Evolutionary conservation across 208 protist genomes (phyloP).

Genomic region (Endotrypanum monterogeii): DNA sequence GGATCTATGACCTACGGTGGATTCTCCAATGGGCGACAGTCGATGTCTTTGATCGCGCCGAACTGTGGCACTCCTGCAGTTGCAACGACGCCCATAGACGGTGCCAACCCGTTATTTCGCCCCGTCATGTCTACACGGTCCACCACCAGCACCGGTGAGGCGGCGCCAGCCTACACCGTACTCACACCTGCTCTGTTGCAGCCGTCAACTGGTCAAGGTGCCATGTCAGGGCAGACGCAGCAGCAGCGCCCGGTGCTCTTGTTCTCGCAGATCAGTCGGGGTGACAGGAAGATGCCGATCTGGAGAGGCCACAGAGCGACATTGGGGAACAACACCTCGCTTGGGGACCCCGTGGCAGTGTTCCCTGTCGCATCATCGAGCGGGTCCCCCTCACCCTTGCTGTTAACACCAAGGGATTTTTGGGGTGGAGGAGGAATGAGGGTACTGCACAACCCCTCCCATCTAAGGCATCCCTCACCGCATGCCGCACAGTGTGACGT

Average conservation of each 20-base stretch:
- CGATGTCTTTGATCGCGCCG: not conserved
- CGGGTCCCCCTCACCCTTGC: not conserved
- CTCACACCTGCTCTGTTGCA: not conserved
- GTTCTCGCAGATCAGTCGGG: not conserved
- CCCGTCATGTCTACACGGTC: not conserved
- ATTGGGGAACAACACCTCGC: not conserved
- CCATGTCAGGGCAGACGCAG: not conserved
- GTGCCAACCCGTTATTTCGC: not conserved
- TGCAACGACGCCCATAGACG: not conserved
- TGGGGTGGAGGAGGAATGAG: not conserved
- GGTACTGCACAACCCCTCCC: not conserved
- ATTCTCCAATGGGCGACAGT: not conserved
- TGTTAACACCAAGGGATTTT: not conserved
- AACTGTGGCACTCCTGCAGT: not conserved
- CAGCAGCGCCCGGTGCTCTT: not conserved
- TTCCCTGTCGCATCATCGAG: not conserved
- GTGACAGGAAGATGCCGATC: not conserved
- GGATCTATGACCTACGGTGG: not conserved
- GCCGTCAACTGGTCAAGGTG: not conserved
- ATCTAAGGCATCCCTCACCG: conserved; percentile 10
- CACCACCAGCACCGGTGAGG: not conserved
- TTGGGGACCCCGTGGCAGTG: not conserved
- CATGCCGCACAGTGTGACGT: conserved; percentile 4
- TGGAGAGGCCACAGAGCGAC: not conserved
- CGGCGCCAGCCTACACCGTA: not conserved